Percentiles rank a stretch among this genome's conserved stretches.
These are phyloP conservation scores for Dioszegia crocea DNA, from an alignment of 768 basidiomycete species.

Conservation along the genomic window DNA sequence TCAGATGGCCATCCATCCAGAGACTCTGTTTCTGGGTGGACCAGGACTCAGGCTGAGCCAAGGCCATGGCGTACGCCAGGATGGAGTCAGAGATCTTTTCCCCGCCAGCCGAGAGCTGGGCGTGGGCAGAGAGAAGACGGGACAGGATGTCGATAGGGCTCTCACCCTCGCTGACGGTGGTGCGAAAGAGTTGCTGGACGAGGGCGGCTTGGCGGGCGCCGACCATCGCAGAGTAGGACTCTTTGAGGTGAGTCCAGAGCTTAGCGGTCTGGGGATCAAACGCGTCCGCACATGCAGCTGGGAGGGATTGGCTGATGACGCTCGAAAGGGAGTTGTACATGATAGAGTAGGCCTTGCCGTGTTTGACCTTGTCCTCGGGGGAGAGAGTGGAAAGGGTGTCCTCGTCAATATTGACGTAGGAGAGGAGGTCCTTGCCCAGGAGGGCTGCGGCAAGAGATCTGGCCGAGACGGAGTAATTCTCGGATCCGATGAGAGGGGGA, in stretches of 20 bases:
- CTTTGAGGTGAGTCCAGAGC: background rate
- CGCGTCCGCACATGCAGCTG: background rate
- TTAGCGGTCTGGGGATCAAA: background rate
- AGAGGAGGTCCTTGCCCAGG: no score
- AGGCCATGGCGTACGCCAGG: background rate
- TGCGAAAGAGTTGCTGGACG: background rate
- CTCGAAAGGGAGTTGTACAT: no score
- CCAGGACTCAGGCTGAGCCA: conserved; percentile 1
- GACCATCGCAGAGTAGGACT: background rate
- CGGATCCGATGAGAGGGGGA: background rate
- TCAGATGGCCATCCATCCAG: background rate
- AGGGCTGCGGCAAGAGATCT: no score
- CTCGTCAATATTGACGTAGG: no score
- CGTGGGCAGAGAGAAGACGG: no score
- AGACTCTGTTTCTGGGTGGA: background rate
- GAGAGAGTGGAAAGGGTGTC: no score
- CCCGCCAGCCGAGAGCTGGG: no score
- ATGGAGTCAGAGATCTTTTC: background rate
- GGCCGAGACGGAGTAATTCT: background rate
- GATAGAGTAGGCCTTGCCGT: no score
- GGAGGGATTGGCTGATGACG: background rate
- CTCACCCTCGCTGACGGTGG: no score
- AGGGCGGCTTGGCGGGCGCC: background rate
- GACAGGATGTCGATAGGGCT: no score
- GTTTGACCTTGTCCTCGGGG: no score